Conservation (phyloP, 345 rosid species). For the Cardamine resedifolia region DNA sequence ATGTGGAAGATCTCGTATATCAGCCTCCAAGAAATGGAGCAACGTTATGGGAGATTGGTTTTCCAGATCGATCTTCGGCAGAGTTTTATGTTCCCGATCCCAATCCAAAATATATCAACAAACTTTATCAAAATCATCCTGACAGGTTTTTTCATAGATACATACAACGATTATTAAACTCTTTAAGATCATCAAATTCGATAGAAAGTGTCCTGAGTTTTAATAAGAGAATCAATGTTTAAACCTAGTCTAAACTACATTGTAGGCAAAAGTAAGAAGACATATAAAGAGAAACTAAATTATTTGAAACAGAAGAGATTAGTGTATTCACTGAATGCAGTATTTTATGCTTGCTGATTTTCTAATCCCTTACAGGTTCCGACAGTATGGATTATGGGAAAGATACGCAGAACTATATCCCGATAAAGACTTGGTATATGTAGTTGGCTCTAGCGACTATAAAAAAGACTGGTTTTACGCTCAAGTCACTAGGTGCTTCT, state of each 20-base stretch:
- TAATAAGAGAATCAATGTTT: neutral
- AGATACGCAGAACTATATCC: conserved; percentile 77
- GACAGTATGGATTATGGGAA: conserved; percentile 92
- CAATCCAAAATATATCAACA: conserved; percentile 62
- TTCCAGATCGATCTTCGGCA: conserved; percentile 78
- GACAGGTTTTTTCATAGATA: conserved; percentile 50
- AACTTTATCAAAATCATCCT: conserved; percentile 66
- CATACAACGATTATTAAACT: neutral
- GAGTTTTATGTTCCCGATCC: conserved; percentile 85
- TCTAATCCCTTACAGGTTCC: conserved; percentile 45
- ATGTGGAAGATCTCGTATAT: conserved; percentile 60
- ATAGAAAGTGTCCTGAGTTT: neutral
- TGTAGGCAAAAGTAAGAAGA: neutral
- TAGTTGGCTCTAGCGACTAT: conserved; percentile 62
- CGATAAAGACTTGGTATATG: conserved; percentile 62
- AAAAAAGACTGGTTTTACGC: conserved; percentile 82
- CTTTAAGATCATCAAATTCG: neutral
- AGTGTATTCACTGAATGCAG: neutral
- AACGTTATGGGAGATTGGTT: conserved; percentile 92
- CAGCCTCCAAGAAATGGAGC: conserved; percentile 86
- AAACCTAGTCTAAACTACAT: neutral
- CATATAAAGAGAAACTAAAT: neutral
- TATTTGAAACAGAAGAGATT: neutral
- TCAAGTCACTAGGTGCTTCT: conserved; percentile 62
- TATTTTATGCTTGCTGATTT: neutral